Conservation (phyloP, 306 rosid species). For the Myrica gale region DNA sequence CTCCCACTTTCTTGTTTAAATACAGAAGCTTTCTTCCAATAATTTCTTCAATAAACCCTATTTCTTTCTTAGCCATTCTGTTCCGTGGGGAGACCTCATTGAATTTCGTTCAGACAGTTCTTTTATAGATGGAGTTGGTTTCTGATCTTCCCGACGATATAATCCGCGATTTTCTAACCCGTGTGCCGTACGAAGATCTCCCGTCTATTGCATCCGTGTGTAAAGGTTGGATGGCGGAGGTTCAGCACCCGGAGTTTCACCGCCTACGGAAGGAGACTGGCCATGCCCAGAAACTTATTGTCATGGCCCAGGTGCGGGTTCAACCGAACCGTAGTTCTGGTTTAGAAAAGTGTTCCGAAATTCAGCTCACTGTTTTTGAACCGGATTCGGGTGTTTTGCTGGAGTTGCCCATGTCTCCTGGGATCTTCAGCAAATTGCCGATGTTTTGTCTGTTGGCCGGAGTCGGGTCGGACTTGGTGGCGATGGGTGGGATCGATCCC, state of each 20-base stretch:
- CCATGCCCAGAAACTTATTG: conserved; percentile 43
- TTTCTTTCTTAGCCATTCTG: too few relatives aligned
- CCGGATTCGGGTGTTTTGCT: conserved; percentile 48
- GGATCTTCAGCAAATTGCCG: conserved; percentile 42
- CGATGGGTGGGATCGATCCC: conserved; percentile 81
- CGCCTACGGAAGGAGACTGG: conserved; percentile 34
- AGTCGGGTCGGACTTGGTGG: conserved; percentile 52
- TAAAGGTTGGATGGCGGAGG: conserved; percentile 55
- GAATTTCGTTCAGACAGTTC: background rate
- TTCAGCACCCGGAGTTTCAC: conserved; percentile 56
- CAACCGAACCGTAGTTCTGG: conserved; percentile 22
- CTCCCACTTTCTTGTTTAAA: too few relatives aligned
- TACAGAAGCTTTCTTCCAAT: too few relatives aligned
- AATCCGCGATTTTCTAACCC: conserved; percentile 53
- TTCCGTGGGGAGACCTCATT: too few relatives aligned
- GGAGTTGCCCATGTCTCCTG: conserved; percentile 43
- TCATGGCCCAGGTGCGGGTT: conserved; percentile 51
- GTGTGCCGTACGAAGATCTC: conserved; percentile 42
- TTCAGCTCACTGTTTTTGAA: conserved; percentile 43
- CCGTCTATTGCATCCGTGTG: conserved; percentile 43
- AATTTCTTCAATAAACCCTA: too few relatives aligned
- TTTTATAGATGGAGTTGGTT: conserved; percentile 52
- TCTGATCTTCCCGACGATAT: conserved; percentile 69
- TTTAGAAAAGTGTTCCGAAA: conserved; percentile 11
- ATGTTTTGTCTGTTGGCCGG: conserved; percentile 59